Evolutionary conservation across 2,329 filamentous ascomycete species (phyloP).

Genomic region (Apiospora sp.): DNA sequence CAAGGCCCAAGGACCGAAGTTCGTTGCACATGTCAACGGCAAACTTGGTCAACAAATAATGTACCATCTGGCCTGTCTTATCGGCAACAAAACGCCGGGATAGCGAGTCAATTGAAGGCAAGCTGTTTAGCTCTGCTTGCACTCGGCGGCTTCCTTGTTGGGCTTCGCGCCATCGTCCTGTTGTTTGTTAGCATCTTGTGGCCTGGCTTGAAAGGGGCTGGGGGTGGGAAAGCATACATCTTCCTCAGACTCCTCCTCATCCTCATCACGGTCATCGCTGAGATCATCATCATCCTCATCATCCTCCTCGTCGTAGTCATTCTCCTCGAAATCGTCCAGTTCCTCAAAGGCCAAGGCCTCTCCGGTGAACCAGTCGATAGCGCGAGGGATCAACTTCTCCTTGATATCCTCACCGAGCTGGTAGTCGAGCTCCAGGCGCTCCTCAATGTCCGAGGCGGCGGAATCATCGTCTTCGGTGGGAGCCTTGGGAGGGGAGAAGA

Average conservation of each 20-base stretch:
- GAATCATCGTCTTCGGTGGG: constrained; percentile 76
- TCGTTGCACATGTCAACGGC: constrained; percentile 13
- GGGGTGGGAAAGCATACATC: constrained; percentile 62
- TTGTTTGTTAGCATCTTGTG: constrained; percentile 36
- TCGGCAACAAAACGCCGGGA: constrained; percentile 22
- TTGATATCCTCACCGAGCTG: constrained; percentile 99
- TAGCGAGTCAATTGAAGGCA: constrained; percentile 23
- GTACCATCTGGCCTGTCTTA: constrained; percentile 3
- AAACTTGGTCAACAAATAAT: neutral
- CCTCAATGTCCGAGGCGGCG: constrained; percentile 89
- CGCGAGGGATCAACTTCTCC: constrained; percentile 98
- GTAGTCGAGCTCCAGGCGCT: constrained; percentile 97
- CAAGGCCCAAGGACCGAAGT: constrained; percentile 29
- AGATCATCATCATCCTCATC: constrained; percentile 88
- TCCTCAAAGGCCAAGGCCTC: constrained; percentile 98
- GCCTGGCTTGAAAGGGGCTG: constrained; percentile 22
- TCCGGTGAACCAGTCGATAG: constrained; percentile 99
- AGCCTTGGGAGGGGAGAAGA: constrained; percentile 94
- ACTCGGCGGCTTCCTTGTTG: constrained; percentile 93
- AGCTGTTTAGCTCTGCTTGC: constrained; percentile 84
- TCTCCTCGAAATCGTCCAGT: constrained; percentile 82
- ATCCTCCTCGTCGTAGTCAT: constrained; percentile 87
- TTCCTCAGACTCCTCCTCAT: constrained; percentile 84
- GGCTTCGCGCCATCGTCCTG: constrained; percentile 89
- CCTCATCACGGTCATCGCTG: constrained; percentile 77